Conservation (phyloP, 164 flowering plant genomes). For the Santalum album region DNA sequence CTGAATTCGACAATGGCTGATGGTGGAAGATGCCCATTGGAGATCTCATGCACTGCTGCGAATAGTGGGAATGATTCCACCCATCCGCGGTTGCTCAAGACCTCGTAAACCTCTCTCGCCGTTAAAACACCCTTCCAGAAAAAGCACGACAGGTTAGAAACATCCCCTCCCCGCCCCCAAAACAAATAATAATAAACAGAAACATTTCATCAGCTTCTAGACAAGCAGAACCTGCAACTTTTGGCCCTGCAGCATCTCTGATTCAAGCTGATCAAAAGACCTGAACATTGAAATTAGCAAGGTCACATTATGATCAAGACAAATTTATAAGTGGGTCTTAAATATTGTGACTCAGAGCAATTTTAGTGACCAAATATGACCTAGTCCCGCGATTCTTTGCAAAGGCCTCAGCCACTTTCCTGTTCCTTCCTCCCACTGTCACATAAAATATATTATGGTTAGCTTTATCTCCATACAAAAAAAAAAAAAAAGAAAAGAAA, state of each 20-base stretch:
- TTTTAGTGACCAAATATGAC: slow-evolving; percentile 15
- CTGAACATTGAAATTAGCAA: slow-evolving; percentile 22
- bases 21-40: slow-evolving; percentile 64
- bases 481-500: not conserved
- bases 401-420: slow-evolving; percentile 94
- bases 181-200: no score
- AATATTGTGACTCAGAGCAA: not conserved
- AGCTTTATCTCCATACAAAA: not conserved
- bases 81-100: slow-evolving; percentile 75
- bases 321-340: no score
- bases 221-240: slow-evolving; percentile 65
- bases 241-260: slow-evolving; percentile 91
- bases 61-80: slow-evolving; percentile 80
- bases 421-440: slow-evolving; percentile 96
- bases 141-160: not conserved
- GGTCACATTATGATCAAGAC: not conserved
- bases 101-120: slow-evolving; percentile 83
- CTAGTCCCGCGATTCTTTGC: slow-evolving; percentile 82
- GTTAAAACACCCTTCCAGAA: slow-evolving; percentile 80
- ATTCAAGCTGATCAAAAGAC: slow-evolving; percentile 93
- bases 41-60: slow-evolving; percentile 75
- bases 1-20: slow-evolving; percentile 71
- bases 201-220: no score
- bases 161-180: no score
- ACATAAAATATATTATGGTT: not conserved